Base-by-base conservation (phyloP, 2,329 filamentous ascomycete species). In the Lasiodiplodia hormozganensis region DNA sequence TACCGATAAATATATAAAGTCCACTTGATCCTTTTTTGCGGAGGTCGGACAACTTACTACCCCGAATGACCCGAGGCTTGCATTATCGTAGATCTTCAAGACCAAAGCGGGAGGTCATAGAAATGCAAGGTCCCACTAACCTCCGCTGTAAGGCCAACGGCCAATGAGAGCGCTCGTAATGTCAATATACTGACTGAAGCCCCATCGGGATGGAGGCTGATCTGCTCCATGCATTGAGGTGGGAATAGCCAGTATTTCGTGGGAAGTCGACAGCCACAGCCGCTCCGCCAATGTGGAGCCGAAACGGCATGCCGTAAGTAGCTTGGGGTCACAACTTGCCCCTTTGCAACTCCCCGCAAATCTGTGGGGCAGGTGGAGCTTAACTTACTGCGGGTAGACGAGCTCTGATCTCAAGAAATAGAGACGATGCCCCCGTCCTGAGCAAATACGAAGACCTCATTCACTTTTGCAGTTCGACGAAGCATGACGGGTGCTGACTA, bases 231-330 rank as follows among this genome's bases (percentile, higher is more conserved):
- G 7, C 18, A 18, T 43, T n/a, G 43, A 11, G n/a, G 7, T 47
- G 43, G 43, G n/a, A 21, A 21, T 47, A 21, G 43, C 43, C 18
- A 14, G 43, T 21, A 47, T 47, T 47, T 47, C 43, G 25, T 10
- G 25, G 6, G 5, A 21, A 16, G 25, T 60, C 28, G n/a, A 16
- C 40, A 34, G 56, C 36, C 23, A 21, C 56, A 43, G 28, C 56
- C 56, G 56, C 12, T 11, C 16, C n/a, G n/a, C 16, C n/a, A 11
- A 62, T 62, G 58, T 62, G 58, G 58, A 62, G 58, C 58, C 58
- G 58, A 62, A 62, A 49, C 25, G 11, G 58, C 28, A 18, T 43
- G 40, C 36, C 36, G 58, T 0, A 43, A 34, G 3, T 34, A 2
- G 21, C 16, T 49, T 23, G n/a, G 11, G 8, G 6, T 16, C 36